Conservation (phyloP, 2,329 filamentous ascomycete species). For the Zasmidium angulare region DNA sequence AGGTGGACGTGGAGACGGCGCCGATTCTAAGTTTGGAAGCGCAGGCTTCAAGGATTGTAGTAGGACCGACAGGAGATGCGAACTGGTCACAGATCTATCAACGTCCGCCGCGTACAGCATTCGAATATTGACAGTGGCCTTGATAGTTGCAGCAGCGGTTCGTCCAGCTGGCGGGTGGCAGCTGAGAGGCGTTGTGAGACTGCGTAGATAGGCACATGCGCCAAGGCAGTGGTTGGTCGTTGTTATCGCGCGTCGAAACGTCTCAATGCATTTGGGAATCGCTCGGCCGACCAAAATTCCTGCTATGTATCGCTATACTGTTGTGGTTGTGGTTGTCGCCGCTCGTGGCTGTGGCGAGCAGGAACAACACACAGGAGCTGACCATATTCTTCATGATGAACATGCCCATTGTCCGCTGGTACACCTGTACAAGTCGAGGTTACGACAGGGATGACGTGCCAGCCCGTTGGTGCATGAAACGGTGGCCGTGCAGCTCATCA, state of each 20-base stretch:
- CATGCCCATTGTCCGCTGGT: neutral
- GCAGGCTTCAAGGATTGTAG: neutral
- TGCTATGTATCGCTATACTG: no score
- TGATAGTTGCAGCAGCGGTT: neutral
- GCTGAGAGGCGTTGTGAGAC: conserved; percentile 2
- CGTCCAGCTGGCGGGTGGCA: neutral
- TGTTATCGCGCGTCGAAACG: neutral
- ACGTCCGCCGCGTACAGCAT: neutral
- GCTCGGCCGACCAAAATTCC: no score
- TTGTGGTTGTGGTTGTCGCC: no score
- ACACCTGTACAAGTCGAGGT: neutral
- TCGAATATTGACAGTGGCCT: neutral
- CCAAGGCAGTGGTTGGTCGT: neutral
- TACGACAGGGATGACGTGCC: conserved; percentile 4
- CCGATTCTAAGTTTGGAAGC: neutral
- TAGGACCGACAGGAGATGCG: neutral
- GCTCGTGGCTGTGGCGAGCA: no score
- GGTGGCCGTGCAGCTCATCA: neutral
- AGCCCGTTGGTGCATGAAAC: neutral
- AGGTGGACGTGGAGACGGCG: neutral
- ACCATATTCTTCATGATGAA: neutral
- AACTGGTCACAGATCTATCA: neutral
- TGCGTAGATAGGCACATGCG: neutral
- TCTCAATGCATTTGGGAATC: no score
- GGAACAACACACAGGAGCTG: no score